Evolutionary conservation across 805 yeast genomes (phyloP), one percentile per base, ranked within the genome.

Genomic region (Saccharomycodes ludwigii): DNA sequence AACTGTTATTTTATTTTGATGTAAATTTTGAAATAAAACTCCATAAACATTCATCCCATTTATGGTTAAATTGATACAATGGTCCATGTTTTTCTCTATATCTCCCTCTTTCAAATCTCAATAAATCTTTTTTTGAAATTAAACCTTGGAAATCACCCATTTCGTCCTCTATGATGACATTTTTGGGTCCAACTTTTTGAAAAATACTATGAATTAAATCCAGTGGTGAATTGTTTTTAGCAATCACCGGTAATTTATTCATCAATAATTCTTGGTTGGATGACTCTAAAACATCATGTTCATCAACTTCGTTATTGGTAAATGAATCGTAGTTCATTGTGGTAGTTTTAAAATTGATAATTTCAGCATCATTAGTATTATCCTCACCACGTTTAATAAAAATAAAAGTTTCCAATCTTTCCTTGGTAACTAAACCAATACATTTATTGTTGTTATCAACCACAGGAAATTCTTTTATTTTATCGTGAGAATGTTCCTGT

Each of bases 111-210:
- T 76, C 79, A 44, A 69, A 83, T 38, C 76, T 63, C 31, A 86
- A 54, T 12, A 88, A 61, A 47, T 86, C 97, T 46, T 91, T 91
- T 35, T 86, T 66, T 0, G 95, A 83, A 2, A 93, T 58, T n/a
- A 83, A 47, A 0, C 98, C 98, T 11, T 64, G 65, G 12, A 83
- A 47, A 2, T 48, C 39, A 2, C 86, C 91, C 19, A 65, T 54
- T 7, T 71, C 64, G 33, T 76, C 78, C 2, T 82, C 76, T 25
- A 78, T 61, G 24, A 34, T 26, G 1, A 91, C 64, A 18, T 75
- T 67, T 27, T 80, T 62, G 6, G 95, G 94, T 0, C 97, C 95
- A 18, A 85, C 48, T 40, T 77, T 75, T 36, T 71, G 67, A 50
- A 91, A 88, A 16, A 84, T 55, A 21, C 78, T 77, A 37, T 76